Percentiles rank a stretch among this genome's conserved stretches.
Evolutionary conservation across 192 early-diverging fungal genomes (phyloP).

Genomic region (Bifiguratus adelaidae): DNA sequence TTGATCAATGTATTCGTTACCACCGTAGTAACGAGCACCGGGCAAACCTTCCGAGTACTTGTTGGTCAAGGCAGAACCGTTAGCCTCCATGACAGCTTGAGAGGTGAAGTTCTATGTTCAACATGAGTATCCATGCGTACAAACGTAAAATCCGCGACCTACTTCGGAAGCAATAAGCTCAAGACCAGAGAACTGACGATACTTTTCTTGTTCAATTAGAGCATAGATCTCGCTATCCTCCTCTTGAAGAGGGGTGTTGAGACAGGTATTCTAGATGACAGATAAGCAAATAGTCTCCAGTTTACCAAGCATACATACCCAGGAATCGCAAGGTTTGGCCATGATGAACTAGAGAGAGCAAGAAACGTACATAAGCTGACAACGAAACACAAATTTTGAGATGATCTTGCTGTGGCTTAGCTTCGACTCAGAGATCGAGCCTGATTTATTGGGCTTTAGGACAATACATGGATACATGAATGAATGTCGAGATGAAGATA

Average conservation of each 20-base stretch:
- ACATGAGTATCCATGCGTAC: background rate
- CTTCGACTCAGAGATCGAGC: no score
- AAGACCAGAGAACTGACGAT: slow-evolving; percentile 95
- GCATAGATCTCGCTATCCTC: slow-evolving; percentile 91
- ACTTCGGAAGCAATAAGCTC: slow-evolving; percentile 99
- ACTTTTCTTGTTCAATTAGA: slow-evolving; percentile 95
- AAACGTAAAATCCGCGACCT: slow-evolving; percentile 2
- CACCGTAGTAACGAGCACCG: slow-evolving; percentile 98
- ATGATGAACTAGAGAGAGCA: no score
- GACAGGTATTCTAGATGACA: slow-evolving; percentile 54
- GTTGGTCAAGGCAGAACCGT: slow-evolving; percentile 98
- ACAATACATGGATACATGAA: no score
- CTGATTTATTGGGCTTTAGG: no score
- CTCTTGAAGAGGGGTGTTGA: slow-evolving; percentile 84
- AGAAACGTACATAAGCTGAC: no score
- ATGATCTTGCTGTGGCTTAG: no score
- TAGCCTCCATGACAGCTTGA: slow-evolving; percentile 99
- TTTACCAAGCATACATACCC: background rate
- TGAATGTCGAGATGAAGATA: no score
- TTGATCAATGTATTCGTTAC: slow-evolving; percentile 96
- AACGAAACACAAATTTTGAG: no score
- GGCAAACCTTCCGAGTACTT: slow-evolving; percentile 99
- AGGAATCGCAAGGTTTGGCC: background rate
- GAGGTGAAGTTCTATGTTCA: slow-evolving; percentile 91
- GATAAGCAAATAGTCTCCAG: background rate